Evolutionary conservation across 352 stramenopile species (phyloP).

Genomic region (Phytopythium cucurbitacearum): DNA sequence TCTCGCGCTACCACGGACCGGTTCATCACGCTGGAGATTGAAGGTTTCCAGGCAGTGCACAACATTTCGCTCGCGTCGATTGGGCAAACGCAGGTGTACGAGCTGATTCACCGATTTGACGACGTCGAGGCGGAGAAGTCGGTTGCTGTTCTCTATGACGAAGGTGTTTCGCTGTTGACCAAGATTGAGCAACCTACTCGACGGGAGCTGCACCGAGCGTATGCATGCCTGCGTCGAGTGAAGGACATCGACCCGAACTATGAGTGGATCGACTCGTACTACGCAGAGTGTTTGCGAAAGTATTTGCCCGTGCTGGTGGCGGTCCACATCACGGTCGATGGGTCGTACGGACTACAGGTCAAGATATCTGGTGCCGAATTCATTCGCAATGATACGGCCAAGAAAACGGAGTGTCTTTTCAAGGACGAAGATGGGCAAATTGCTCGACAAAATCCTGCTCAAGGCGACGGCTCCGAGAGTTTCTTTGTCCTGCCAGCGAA

Average conservation of each 20-base stretch:
- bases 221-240: slow-evolving; percentile 67
- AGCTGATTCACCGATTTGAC: slow-evolving; percentile 68
- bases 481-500: slow-evolving; percentile 59
- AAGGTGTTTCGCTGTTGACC: slow-evolving; percentile 60
- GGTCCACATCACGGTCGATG: slow-evolving; percentile 66
- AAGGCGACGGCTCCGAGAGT: slow-evolving; percentile 32
- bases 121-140: slow-evolving; percentile 67
- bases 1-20: slow-evolving; percentile 61
- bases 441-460: slow-evolving; percentile 53
- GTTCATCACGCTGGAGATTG: slow-evolving; percentile 73
- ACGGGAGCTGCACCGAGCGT: slow-evolving; percentile 66
- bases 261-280: slow-evolving; percentile 86
- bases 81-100: slow-evolving; percentile 73
- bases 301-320: slow-evolving; percentile 73
- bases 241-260: slow-evolving; percentile 66
- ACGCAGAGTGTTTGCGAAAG: slow-evolving; percentile 51
- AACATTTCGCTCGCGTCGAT: slow-evolving; percentile 63
- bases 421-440: slow-evolving; percentile 44
- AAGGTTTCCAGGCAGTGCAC: slow-evolving; percentile 64
- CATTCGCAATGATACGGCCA: slow-evolving; percentile 78
- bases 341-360: slow-evolving; percentile 73
- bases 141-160: slow-evolving; percentile 63
- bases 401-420: slow-evolving; percentile 71
- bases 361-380: slow-evolving; percentile 62
- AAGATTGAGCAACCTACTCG: slow-evolving; percentile 51